A percentile compares a stretch with the other conserved stretches of the same genome.
phyloP scores from a whole-genome alignment of 2,329 filamentous ascomycete species.

The Basipetospora sp. region DNA sequence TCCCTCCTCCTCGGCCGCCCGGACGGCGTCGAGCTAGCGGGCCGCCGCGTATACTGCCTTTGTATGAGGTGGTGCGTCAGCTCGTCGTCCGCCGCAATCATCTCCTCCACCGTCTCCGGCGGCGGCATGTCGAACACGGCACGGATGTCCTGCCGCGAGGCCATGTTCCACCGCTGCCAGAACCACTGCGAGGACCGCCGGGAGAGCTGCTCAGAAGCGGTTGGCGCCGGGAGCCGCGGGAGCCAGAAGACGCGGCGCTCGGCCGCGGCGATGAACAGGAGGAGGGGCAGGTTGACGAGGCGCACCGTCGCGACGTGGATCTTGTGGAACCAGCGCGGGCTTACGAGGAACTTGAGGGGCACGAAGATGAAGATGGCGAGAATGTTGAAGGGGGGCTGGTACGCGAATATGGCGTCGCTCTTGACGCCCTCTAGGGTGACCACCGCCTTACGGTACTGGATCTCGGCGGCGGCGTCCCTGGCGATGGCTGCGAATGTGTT shows the following conservation, averaged over 20 bases:
- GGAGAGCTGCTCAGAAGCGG: background rate
- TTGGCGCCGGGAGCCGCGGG: constrained; percentile 2
- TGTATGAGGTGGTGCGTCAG: constrained; percentile 43
- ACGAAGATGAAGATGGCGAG: constrained; percentile 59
- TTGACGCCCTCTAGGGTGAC: constrained; percentile 77
- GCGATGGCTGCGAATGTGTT: constrained; percentile 73
- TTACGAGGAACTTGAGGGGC: constrained; percentile 62
- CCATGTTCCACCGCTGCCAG: constrained; percentile 55
- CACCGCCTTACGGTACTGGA: constrained; percentile 68
- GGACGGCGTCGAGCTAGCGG: constrained; percentile 22
- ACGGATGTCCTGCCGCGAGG: constrained; percentile 56
- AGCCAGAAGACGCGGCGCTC: constrained; percentile 38
- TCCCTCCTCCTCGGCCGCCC: constrained; percentile 31
- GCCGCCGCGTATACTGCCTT: constrained; percentile 36
- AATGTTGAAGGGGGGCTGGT: constrained; percentile 72
- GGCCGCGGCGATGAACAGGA: constrained; percentile 54
- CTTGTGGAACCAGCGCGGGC: constrained; percentile 80
- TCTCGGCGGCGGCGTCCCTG: constrained; percentile 63
- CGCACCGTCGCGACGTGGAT: constrained; percentile 68
- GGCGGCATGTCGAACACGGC: constrained; percentile 59
- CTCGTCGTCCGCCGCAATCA: constrained; percentile 45
- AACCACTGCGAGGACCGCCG: constrained; percentile 27
- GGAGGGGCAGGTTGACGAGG: constrained; percentile 57
- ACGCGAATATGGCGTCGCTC: constrained; percentile 68
- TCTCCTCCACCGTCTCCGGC: constrained; percentile 42